Evolutionary conservation across 2,329 filamentous ascomycete species (phyloP).

Genomic region (Laburnicola sp.): DNA sequence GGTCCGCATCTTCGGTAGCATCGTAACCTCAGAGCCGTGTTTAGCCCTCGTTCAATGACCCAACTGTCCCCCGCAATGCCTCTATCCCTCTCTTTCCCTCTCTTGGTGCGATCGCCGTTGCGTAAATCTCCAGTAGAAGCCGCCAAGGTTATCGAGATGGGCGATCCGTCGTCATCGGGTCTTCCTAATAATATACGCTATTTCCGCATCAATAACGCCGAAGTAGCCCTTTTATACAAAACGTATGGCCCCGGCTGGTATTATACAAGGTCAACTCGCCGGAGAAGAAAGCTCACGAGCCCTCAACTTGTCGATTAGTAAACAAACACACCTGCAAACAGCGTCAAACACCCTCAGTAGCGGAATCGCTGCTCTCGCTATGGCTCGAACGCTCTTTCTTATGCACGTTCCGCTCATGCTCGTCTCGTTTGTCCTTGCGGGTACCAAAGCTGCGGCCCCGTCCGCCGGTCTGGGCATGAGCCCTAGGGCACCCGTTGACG

Average conservation of each 20-base stretch:
- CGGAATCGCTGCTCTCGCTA: background rate
- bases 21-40: no score
- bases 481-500: conserved; percentile 12
- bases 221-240: conserved; percentile 1
- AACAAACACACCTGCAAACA: background rate
- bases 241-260: conserved; percentile 5
- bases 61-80: no score
- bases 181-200: no score
- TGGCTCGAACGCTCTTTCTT: background rate
- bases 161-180: no score
- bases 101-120: no score
- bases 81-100: no score
- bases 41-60: no score
- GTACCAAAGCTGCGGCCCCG: conserved; percentile 32
- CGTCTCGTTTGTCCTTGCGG: conserved; percentile 33
- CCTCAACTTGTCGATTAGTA: background rate
- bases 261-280: background rate
- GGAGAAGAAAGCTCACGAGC: background rate
- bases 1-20: no score
- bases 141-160: no score
- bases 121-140: no score
- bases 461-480: conserved; percentile 15
- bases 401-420: conserved; percentile 14
- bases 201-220: background rate
- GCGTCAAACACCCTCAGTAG: background rate